Base-by-base conservation (phyloP, 345 rosid species). In the rapeseed (Brassica napus) region DNA sequence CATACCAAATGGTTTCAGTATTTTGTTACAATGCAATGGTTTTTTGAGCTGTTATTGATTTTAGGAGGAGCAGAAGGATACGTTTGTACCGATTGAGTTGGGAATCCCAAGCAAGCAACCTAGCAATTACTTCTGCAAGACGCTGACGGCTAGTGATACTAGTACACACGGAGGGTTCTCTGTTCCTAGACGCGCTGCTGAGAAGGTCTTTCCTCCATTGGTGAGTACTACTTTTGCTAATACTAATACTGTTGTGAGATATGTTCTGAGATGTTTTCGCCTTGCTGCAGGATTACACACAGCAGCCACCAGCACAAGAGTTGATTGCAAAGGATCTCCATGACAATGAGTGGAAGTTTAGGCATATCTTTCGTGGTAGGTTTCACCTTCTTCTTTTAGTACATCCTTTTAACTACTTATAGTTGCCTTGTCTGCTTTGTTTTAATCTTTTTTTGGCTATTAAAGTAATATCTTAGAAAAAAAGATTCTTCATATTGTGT, bases 111-210 rank as follows among this genome's bases (percentile, higher is more conserved):
- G 83, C 75, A 86, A 84, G 77, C 89, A 86, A 68, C 87, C 87
- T 4, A 80, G 83, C 6, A 86, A 86, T 78, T 86, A 86, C 73
- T 86, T 86, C 77, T 86, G 86, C 59, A 86, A 86, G 85, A 86
- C 88, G 8, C 28, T 86, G 68, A 84, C 87, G 1, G 88, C 88
- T 21, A 86, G 88, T 80, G 88, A 86, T 81, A 86, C 93, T 23
- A 89, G 93, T 62, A 89, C 93, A 0, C 93, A 89, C 75, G 93
- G 93, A 75, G 93, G 93, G 1, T 89, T 89, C 64, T 89, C 93
- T 74, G 89, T 89, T 68, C 93, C 93, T 82, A 89, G 91, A 42
- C 91, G 89, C 1, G 89, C 91, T 34, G 93, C 93, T 60, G 91
- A 89, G 84, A 89, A 89, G 83, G 89, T 87, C 58, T 89, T 89